Evolutionary conservation across 306 rosid species (phyloP), one percentile per base, ranked within the genome.

Genomic region (Hippophae rhamnoides): DNA sequence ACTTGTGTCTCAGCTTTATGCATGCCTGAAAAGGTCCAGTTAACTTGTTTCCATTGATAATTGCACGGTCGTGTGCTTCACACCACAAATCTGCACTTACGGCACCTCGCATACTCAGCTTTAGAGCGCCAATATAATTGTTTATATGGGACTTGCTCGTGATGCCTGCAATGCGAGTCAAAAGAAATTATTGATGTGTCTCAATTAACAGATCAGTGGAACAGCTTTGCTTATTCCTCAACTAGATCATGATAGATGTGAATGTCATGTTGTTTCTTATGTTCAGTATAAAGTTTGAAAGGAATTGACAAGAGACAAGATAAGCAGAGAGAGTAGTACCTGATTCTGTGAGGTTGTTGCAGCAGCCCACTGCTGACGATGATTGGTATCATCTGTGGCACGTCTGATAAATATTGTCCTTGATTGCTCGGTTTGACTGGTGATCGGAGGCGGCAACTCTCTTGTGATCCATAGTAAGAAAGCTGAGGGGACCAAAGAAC

Each of bases 401-500:
- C 70, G 66, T 70, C 84, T 79, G 57, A 81, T 56, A 53, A 78
- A 83, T 49, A 78, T 68, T 45, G 76, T 70, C 66, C 72, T 72
- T 14, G 84, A 65, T 67, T 83, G 74, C 63, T 81, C 80, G 50
- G 10, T 62, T 76, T 23, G 55, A 67, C 67, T 56, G 25, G 60
- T 57, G 43, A 61, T 65, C 7, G 69, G 74, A 10, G 87, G 82
- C 26, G 87, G 95, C 76, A 86, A 57, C 73, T 81, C 89, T 76
- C 90, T 79, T 63, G 77, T 79, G 47, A 78, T 74, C 95, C 95
- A 86, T 65, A 86, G 63, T 48, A 79, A 66, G 72, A 68, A 76
- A 59, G 90, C 86, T 10, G 95, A 81, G 10, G 95, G 90, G 31
- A 81, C 65, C 72, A 71, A 78, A 65, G 82, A 79, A 48, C 95